A percentile compares a stretch with the other conserved stretches of the same genome.
Evolutionary conservation across 2,329 filamentous ascomycete species (phyloP).

Genomic region (Fusarium aywerte): DNA sequence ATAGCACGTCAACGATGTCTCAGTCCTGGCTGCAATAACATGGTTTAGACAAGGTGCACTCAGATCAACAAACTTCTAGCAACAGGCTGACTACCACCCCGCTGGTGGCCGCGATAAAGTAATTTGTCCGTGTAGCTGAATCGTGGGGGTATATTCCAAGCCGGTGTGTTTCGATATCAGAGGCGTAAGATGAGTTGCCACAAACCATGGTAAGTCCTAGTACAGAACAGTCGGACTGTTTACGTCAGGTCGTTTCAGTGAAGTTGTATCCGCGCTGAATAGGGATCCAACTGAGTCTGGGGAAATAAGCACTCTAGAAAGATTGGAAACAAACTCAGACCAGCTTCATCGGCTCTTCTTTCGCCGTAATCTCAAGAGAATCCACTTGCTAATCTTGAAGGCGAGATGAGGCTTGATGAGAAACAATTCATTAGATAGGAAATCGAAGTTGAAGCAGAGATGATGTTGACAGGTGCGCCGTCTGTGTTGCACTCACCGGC

Average conservation of each 20-base stretch:
- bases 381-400: slow-evolving; percentile 44
- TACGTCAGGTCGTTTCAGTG: slow-evolving; percentile 11
- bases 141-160: not conserved
- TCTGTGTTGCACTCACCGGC: slow-evolving; percentile 40
- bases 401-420: slow-evolving; percentile 43
- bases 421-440: slow-evolving; percentile 21
- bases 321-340: slow-evolving; percentile 31
- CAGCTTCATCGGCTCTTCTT: slow-evolving; percentile 40
- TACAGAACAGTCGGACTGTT: not conserved
- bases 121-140: not conserved
- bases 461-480: slow-evolving; percentile 37
- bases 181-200: not conserved
- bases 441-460: slow-evolving; percentile 29
- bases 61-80: not conserved
- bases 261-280: slow-evolving; percentile 5
- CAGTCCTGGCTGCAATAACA: slow-evolving; percentile 19
- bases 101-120: slow-evolving; percentile 10
- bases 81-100: slow-evolving; percentile 14
- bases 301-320: slow-evolving; percentile 28
- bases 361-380: slow-evolving; percentile 44
- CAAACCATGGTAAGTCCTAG: not conserved
- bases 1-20: slow-evolving; percentile 16
- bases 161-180: not conserved
- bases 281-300: slow-evolving; percentile 19
- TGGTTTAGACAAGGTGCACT: slow-evolving; percentile 9